Evolutionary conservation across 2,329 filamentous ascomycete species (phyloP).

Genomic region (Colletotrichum tanaceti): DNA sequence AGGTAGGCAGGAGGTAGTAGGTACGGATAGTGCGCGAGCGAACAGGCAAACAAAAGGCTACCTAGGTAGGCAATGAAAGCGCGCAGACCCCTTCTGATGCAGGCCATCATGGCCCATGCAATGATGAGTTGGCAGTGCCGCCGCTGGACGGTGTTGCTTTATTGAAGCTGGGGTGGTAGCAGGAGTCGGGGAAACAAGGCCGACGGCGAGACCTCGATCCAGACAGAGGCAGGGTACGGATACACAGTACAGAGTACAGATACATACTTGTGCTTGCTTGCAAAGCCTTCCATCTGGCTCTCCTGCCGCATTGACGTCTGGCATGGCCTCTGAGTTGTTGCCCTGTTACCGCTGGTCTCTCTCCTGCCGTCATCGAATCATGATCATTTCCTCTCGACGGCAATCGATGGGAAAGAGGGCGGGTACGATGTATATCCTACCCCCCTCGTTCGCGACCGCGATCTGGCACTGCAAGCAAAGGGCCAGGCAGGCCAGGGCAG

Average conservation of each 20-base stretch:
- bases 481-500: neutral
- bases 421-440: neutral
- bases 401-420: neutral
- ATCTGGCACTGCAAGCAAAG: conserved; percentile 18
- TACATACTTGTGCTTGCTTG: neutral
- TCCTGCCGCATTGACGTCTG: conserved; percentile 1
- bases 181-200: conserved; percentile 9
- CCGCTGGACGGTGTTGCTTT: conserved; percentile 45
- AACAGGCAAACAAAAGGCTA: conserved; percentile 44
- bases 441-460: conserved; percentile 18
- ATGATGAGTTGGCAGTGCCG: conserved; percentile 81
- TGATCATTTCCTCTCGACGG: neutral
- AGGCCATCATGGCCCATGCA: conserved; percentile 71
- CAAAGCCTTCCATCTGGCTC: neutral
- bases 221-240: conserved; percentile 1
- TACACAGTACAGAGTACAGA: too few species aligned
- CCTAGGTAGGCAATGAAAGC: conserved; percentile 51
- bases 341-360: too few species aligned
- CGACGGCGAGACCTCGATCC: conserved; percentile 22
- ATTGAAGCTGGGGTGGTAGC: conserved; percentile 9
- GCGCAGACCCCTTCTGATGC: conserved; percentile 60
- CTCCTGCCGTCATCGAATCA: neutral
- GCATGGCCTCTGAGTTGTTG: neutral
- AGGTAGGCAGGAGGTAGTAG: too few species aligned
- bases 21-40: conserved; percentile 48